Percentiles rank a stretch among this genome's conserved stretches.
These are phyloP conservation scores for Penicillium bialowiezense DNA, from an alignment of 495 filamentous ascomycete species.

Conservation along the genomic window DNA sequence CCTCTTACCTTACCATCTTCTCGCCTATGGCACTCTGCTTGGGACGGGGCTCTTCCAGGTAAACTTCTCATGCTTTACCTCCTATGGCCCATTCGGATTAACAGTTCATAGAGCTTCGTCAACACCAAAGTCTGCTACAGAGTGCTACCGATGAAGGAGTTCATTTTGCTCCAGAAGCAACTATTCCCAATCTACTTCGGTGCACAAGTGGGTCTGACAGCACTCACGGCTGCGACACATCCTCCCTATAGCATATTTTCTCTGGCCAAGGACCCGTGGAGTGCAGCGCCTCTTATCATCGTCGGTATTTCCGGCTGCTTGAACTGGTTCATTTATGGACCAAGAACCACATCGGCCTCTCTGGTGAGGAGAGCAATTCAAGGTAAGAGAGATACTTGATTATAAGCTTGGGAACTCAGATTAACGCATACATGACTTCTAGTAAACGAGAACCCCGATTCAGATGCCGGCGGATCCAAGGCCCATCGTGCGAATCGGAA, in stretches of 20 bases:
- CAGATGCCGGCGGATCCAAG: slow-evolving; percentile 21
- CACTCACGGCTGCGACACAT: slow-evolving; percentile 43
- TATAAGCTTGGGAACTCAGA: no score
- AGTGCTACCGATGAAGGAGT: slow-evolving; percentile 45
- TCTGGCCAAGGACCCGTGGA: slow-evolving; percentile 25
- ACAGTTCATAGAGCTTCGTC: slow-evolving; percentile 40
- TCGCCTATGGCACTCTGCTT: slow-evolving; percentile 51
- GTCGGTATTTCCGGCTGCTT: slow-evolving; percentile 37
- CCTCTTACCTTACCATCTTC: slow-evolving; percentile 45
- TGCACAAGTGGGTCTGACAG: slow-evolving; percentile 39
- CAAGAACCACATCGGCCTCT: slow-evolving; percentile 38
- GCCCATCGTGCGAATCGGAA: slow-evolving; percentile 36
- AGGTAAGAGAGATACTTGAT: no score
- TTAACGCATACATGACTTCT: not conserved
- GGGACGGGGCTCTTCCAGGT: slow-evolving; percentile 51
- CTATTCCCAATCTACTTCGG: slow-evolving; percentile 56
- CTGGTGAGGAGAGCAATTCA: slow-evolving; percentile 45
- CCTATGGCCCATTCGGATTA: not conserved
- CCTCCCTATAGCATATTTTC: slow-evolving; percentile 42
- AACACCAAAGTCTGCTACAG: slow-evolving; percentile 50
- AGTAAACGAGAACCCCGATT: slow-evolving; percentile 19
- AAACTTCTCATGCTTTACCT: not conserved
- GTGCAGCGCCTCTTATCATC: slow-evolving; percentile 38
- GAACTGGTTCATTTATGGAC: slow-evolving; percentile 48
- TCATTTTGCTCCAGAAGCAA: slow-evolving; percentile 49